phyloP scores from a whole-genome alignment of 2,329 filamentous ascomycete species.

The Penicillium sp. region DNA sequence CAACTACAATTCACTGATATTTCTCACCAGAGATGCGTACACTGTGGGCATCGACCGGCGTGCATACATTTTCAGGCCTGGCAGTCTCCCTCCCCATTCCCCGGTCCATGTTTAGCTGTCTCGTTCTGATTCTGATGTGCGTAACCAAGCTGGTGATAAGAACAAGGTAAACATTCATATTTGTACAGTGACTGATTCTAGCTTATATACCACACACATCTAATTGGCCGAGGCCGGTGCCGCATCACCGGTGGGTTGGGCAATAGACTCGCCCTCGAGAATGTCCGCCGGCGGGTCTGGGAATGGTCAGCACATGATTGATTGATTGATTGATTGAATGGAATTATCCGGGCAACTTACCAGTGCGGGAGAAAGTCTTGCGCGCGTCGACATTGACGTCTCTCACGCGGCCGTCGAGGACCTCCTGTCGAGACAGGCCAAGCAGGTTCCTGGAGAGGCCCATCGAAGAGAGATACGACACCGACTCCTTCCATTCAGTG shows the following conservation, averaged over 20 bases:
- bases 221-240: constrained; percentile 45
- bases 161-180: constrained; percentile 21
- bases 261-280: constrained; percentile 45
- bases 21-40: too few relatives aligned
- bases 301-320: constrained; percentile 2
- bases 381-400: constrained; percentile 43
- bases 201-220: constrained; percentile 20
- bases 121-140: too few relatives aligned
- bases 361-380: constrained; percentile 42
- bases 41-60: too few relatives aligned
- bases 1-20: too few relatives aligned
- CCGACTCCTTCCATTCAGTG: constrained; percentile 72
- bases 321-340: background rate
- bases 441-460: constrained; percentile 60
- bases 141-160: background rate
- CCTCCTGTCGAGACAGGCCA: constrained; percentile 55
- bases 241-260: background rate
- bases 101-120: too few relatives aligned
- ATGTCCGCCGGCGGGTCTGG: constrained; percentile 48
- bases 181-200: constrained; percentile 28
- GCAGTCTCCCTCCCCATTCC: too few relatives aligned
- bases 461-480: constrained; percentile 61
- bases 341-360: constrained; percentile 30
- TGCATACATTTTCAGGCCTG: too few relatives aligned
- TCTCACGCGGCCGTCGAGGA: constrained; percentile 55